Base-by-base conservation (phyloP, 176 grass and related monocot species). In the Oryza brachyantha region DNA sequence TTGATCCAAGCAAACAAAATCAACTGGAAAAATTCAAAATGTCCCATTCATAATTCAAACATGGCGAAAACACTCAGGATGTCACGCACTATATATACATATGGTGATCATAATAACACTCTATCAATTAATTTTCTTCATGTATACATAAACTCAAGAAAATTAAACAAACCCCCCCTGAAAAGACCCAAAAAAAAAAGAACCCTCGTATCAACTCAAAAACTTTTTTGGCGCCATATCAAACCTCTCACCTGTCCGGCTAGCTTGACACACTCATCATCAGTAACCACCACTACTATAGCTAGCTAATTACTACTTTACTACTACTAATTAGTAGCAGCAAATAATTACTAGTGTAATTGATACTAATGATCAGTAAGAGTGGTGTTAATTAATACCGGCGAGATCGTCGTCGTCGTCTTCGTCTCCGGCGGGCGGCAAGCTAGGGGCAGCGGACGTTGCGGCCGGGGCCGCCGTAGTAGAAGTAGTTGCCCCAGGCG, bases 401-500 rank as follows among this genome's bases (percentile, higher is more conserved):
- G 34, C 21, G 10, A 4, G 64, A 65, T 29, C 29, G 76, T 43
- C 3, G 12, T 14, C 52, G 12, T 39, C 40, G 32, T 58, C 45
- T 36, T 19, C 54, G n/a, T 4, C 54, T 39, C 7, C 64, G 5
- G 32, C 32, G 48, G 13, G 24, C 10, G 0, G 7, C 1, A 14
- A 0, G 5, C 12, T 26, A 88, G 0, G 87, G 83, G 31, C 93
- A 97, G 14, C 70, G 88, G 13, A 92, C 79, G 75, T 93, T 93
- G 46, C 88, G 73, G 27, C 93, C 93, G 0, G 93, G 90, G 1
- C 93, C 93, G 22, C 93, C 93, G 71, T 97, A 97, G 85, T 93
- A 97, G 81, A 97, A 97, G 73, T 97, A 97, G 59, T 72, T 79
- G 0, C 93, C 90, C 93, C 93, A 97, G 0, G 79, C 85, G 42